A percentile compares a stretch with the other conserved stretches of the same genome.
These are phyloP conservation scores for Rehmannia glutinosa DNA, from an alignment of 257 asterid species.

Conservation along the genomic window DNA sequence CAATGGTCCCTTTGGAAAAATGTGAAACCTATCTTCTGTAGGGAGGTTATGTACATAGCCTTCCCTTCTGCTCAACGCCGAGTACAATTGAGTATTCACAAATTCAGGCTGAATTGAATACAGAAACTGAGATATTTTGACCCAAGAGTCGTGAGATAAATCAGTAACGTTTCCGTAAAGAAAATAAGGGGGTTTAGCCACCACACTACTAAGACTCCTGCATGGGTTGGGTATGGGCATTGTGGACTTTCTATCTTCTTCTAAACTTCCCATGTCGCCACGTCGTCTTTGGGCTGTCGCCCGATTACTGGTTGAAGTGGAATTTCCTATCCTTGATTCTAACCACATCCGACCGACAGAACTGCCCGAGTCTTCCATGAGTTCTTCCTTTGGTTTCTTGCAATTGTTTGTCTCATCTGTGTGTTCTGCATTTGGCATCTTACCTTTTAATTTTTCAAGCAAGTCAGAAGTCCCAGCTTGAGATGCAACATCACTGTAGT, in stretches of 20 bases:
- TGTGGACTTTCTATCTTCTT: conserved; percentile 34
- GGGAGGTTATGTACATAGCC: conserved; percentile 93
- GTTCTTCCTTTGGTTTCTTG: conserved; percentile 63
- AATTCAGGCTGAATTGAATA: conserved; percentile 72
- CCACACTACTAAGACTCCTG: conserved; percentile 39
- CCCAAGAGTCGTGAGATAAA: conserved; percentile 63
- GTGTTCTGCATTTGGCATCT: conserved; percentile 52
- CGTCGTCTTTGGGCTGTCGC: conserved; percentile 25
- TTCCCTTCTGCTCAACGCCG: conserved; percentile 71
- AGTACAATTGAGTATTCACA: conserved; percentile 41
- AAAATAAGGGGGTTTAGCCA: conserved; percentile 75
- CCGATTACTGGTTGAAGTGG: conserved; percentile 23
- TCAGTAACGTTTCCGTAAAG: conserved; percentile 55
- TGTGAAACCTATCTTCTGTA: conserved; percentile 47
- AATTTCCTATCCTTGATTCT: conserved; percentile 36
- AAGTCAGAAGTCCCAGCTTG: conserved; percentile 32
- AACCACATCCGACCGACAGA: conserved; percentile 28
- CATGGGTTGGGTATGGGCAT: conserved; percentile 38
- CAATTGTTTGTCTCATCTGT: conserved; percentile 29
- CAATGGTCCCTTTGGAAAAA: conserved; percentile 65
- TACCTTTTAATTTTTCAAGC: conserved; percentile 57
- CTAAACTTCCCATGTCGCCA: conserved; percentile 24
- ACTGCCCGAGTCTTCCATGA: conserved; percentile 31
- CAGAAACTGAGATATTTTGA: conserved; percentile 64
- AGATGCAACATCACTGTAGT: conserved; percentile 25